Percentiles rank a stretch among this genome's conserved stretches.
phyloP scores from a whole-genome alignment of 2,329 filamentous ascomycete species.

The Colletotrichum higginsianum region DNA sequence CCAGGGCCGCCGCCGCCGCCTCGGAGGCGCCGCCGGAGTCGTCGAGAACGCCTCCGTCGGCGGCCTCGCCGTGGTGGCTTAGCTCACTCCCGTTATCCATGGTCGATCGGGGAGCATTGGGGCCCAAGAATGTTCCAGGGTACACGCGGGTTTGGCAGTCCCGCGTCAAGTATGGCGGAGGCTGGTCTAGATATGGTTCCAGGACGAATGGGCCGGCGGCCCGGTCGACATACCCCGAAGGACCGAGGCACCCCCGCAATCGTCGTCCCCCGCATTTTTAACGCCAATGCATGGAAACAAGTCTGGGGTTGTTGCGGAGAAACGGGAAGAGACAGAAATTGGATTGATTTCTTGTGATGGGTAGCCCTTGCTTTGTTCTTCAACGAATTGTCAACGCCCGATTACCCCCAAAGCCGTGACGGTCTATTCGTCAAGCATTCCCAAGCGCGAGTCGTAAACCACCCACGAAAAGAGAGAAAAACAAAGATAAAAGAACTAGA shows the following conservation, averaged over 20 bases:
- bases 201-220: background rate
- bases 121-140: too few species aligned
- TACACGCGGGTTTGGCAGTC: background rate
- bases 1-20: too few species aligned
- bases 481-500: conserved; percentile 36
- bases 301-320: background rate
- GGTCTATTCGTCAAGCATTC: conserved; percentile 57
- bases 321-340: background rate
- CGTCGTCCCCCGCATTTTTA: background rate
- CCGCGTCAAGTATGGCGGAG: conserved; percentile 9
- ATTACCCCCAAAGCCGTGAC: conserved; percentile 38
- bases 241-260: background rate
- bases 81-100: conserved; percentile 4
- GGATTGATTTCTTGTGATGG: conserved; percentile 52
- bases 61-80: conserved; percentile 44
- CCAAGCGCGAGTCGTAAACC: conserved; percentile 59
- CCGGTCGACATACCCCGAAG: conserved; percentile 8
- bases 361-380: conserved; percentile 56
- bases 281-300: background rate
- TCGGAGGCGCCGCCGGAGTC: background rate
- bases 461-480: conserved; percentile 49
- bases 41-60: conserved; percentile 45
- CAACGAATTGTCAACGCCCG: background rate
- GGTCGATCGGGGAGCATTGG: background rate
- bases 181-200: conserved; percentile 13